A percentile compares a stretch with the other conserved stretches of the same genome.
phyloP scores from a whole-genome alignment of 1,284 basidiomycete species.

The Microbotryum silenes-acaulis region DNA sequence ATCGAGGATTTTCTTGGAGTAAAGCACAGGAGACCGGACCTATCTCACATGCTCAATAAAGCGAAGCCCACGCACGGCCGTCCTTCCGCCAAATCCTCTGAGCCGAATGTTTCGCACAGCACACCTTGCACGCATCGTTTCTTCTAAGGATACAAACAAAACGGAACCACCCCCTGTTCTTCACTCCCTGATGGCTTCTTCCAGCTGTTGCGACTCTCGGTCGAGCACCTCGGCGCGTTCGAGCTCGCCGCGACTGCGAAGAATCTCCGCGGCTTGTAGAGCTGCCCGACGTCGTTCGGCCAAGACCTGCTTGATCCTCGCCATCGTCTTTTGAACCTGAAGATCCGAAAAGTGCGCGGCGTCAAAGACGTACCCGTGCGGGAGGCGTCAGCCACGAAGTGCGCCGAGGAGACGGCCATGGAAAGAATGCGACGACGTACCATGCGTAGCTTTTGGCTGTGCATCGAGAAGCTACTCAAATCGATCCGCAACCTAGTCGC shows the following conservation, averaged over 20 bases:
- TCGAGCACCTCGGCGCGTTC: conserved; percentile 10
- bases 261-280: conserved; percentile 51
- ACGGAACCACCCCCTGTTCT: no score
- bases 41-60: no score
- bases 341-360: neutral
- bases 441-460: conserved; percentile 21
- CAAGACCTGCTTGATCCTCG: conserved; percentile 84
- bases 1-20: no score
- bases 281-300: conserved; percentile 85
- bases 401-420: neutral
- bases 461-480: conserved; percentile 16
- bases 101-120: no score
- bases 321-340: conserved; percentile 93
- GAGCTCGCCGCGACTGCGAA: conserved; percentile 14
- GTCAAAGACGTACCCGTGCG: neutral
- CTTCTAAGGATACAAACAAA: no score
- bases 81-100: no score
- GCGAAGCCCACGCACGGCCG: no score
- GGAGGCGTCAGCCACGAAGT: no score
- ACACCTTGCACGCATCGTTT: no score
- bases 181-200: neutral
- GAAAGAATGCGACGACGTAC: conserved; percentile 8
- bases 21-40: no score
- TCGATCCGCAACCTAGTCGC: conserved; percentile 53
- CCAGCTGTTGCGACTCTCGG: conserved; percentile 3